Percentiles rank a stretch among this genome's conserved stretches.
Evolutionary conservation across 1,139 yeast genomes (phyloP).

Genomic region (Lodderomyces theae): DNA sequence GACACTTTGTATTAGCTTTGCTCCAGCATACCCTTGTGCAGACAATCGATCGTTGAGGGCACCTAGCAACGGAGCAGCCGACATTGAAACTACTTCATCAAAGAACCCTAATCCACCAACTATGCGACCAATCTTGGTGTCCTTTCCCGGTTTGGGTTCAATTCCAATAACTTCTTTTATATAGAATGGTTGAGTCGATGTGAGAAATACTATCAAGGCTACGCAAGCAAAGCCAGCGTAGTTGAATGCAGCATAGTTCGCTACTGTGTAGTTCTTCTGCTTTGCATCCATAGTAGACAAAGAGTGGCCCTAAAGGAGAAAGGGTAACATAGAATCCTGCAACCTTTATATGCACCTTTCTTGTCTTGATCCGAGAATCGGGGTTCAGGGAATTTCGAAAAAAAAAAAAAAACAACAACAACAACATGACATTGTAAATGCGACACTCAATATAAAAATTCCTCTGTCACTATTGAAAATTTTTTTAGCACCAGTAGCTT

Average conservation of each 20-base stretch:
- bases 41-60: slow-evolving; percentile 52
- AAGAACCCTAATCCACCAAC: slow-evolving; percentile 62
- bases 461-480: background rate
- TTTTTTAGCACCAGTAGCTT: background rate
- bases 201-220: slow-evolving; percentile 62
- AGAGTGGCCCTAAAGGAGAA: background rate
- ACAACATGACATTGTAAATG: too few relatives aligned
- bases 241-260: slow-evolving; percentile 25
- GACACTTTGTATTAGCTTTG: slow-evolving; percentile 48
- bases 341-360: too few relatives aligned
- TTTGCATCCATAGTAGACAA: background rate
- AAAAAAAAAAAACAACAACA: too few relatives aligned
- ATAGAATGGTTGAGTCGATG: slow-evolving; percentile 68
- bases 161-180: slow-evolving; percentile 54
- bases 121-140: slow-evolving; percentile 48
- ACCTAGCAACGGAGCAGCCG: slow-evolving; percentile 63
- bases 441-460: background rate
- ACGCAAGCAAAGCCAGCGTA: slow-evolving; percentile 49
- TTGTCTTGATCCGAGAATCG: too few relatives aligned
- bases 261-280: slow-evolving; percentile 15
- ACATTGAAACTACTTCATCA: slow-evolving; percentile 58
- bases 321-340: too few relatives aligned
- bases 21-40: slow-evolving; percentile 35
- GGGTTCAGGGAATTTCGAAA: too few relatives aligned
- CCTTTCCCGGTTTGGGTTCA: slow-evolving; percentile 16